phyloP scores from a whole-genome alignment of 108 stramenopile species.

The Epipyxis sp. region DNA sequence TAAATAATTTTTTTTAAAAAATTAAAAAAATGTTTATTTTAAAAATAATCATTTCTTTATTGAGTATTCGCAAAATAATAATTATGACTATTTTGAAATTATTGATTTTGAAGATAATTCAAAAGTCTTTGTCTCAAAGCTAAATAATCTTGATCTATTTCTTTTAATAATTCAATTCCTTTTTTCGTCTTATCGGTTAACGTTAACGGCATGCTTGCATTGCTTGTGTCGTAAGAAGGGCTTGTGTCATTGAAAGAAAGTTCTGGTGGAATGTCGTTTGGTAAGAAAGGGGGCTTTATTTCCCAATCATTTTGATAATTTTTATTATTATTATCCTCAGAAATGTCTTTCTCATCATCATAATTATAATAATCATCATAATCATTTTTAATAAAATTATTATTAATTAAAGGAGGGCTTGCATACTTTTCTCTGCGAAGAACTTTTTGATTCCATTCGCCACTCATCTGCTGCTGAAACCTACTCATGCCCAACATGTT shows the following conservation, averaged over 20 bases:
- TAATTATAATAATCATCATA: no score
- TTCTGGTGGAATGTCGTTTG: not conserved
- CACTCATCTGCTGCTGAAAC: not conserved
- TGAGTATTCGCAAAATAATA: no score
- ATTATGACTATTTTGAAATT: no score
- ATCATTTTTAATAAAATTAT: not conserved
- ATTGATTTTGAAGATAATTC: not conserved
- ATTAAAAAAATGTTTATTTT: no score
- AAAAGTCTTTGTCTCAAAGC: not conserved
- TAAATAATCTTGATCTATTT: not conserved
- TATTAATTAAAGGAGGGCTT: not conserved
- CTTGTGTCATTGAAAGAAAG: not conserved
- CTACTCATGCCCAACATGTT: not conserved
- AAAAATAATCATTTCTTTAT: no score
- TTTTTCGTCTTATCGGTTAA: not conserved
- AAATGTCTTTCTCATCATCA: not conserved
- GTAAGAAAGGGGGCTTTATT: no score
- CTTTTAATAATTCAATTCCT: not conserved
- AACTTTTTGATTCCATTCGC: not conserved
- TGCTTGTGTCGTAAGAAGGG: not conserved
- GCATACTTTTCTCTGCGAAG: not conserved
- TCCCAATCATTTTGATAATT: not conserved
- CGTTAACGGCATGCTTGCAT: not conserved
- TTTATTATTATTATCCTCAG: no score
- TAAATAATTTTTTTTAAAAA: no score